Percentiles rank a stretch among this genome's conserved stretches.
Conservation (phyloP, 1,284 basidiomycete species). For the Microbotryum lychnidis-dioicae region DNA sequence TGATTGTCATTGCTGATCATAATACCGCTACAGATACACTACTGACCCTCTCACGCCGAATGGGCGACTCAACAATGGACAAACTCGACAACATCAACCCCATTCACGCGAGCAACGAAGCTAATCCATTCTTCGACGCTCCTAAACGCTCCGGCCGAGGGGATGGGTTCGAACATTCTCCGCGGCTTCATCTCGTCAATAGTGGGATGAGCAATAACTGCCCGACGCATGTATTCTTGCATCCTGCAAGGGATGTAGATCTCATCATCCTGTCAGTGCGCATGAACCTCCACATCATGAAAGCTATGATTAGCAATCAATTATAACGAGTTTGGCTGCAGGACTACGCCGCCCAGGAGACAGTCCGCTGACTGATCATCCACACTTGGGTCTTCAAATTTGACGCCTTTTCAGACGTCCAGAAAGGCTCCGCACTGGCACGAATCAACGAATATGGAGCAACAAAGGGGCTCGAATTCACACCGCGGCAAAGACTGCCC, state of each 20-base stretch:
- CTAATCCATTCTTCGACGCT: slow-evolving; percentile 21
- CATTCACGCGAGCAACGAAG: slow-evolving; percentile 23
- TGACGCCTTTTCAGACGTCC: slow-evolving; percentile 20
- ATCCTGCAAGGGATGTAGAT: slow-evolving; percentile 14
- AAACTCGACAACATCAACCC: slow-evolving; percentile 28
- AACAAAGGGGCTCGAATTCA: slow-evolving; percentile 11
- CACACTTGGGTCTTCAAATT: neutral
- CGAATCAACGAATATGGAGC: neutral
- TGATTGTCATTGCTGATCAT: too few species aligned
- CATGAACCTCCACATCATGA: too few species aligned
- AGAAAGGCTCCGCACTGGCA: neutral
- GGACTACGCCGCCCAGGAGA: too few species aligned
- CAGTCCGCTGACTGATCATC: neutral
- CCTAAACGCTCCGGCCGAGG: slow-evolving; percentile 8
- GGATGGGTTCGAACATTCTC: slow-evolving; percentile 30
- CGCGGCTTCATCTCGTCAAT: slow-evolving; percentile 25
- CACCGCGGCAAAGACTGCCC: neutral
- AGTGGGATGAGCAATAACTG: slow-evolving; percentile 27
- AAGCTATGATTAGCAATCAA: too few species aligned
- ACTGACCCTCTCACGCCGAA: neutral
- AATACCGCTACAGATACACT: too few species aligned
- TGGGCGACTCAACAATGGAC: slow-evolving; percentile 18
- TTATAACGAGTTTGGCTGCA: too few species aligned
- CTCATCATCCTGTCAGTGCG: slow-evolving; percentile 7
- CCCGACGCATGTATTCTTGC: slow-evolving; percentile 27